Conservation (phyloP, 495 filamentous ascomycete genomes). For the Aspergillus sclerotioniger region DNA sequence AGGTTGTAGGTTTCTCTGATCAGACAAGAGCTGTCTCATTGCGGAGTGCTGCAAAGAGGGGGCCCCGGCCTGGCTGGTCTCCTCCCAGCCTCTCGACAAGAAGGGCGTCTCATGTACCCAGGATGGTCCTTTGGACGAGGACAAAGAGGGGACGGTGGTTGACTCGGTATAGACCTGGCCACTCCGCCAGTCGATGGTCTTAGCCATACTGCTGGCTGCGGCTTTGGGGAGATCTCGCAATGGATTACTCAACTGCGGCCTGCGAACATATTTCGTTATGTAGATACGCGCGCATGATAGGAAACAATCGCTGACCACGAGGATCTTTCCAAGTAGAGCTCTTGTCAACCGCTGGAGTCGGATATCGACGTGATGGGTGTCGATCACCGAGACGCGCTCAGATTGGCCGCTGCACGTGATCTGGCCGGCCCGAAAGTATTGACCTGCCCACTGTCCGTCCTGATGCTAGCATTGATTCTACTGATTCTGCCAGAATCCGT, state of each 20-base stretch:
- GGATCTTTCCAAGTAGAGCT: too few species aligned
- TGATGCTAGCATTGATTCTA: too few species aligned
- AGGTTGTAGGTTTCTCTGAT: constrained; percentile 31
- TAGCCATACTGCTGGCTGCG: neutral
- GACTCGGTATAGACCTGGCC: constrained; percentile 21
- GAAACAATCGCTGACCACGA: too few species aligned
- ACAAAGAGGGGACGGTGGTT: neutral
- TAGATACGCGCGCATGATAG: too few species aligned
- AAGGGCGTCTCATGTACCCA: constrained; percentile 43
- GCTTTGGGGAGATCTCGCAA: neutral
- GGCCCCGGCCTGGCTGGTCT: constrained; percentile 24
- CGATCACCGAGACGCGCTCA: too few species aligned
- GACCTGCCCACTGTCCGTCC: too few species aligned
- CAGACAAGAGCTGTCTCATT: constrained; percentile 27
- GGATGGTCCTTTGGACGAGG: constrained; percentile 21
- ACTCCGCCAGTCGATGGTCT: constrained; percentile 10
- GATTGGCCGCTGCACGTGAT: too few species aligned
- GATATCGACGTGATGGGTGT: too few species aligned
- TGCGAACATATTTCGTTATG: neutral
- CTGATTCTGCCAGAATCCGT: too few species aligned
- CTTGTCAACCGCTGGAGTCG: too few species aligned
- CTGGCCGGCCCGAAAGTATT: too few species aligned
- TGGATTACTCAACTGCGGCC: neutral
- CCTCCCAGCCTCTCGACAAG: constrained; percentile 26
- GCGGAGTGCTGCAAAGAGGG: constrained; percentile 34